These are phyloP conservation scores for Grigorovia jiainica DNA, from an alignment of 805 yeast genomes.

Conservation along the genomic window DNA sequence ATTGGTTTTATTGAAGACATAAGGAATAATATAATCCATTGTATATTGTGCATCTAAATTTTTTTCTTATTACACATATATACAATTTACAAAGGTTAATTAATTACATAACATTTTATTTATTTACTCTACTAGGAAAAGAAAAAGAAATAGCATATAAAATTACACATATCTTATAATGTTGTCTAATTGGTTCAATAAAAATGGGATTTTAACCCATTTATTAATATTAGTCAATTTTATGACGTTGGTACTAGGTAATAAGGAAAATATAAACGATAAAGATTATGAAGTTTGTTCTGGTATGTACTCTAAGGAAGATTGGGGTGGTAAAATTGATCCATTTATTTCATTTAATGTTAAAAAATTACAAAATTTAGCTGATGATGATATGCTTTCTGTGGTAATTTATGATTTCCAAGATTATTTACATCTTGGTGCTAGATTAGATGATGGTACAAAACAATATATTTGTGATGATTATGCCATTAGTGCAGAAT, in stretches of 20 bases:
- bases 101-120: too few species aligned
- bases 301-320: conserved; percentile 80
- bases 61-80: too few species aligned
- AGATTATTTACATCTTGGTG: conserved; percentile 66
- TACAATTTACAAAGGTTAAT: too few species aligned
- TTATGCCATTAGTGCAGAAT: conserved; percentile 42
- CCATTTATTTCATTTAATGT: conserved; percentile 51
- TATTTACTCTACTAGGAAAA: too few species aligned
- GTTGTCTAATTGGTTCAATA: neutral
- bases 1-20: too few species aligned
- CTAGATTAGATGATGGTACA: conserved; percentile 33
- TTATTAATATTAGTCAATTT: neutral
- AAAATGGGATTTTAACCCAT: neutral
- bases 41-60: too few species aligned
- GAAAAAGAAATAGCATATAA: too few species aligned
- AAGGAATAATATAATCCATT: too few species aligned
- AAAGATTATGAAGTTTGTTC: conserved; percentile 62
- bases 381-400: conserved; percentile 39
- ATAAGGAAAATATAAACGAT: conserved; percentile 40
- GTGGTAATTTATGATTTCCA: conserved; percentile 76
- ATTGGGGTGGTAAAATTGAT: conserved; percentile 74
- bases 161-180: too few species aligned
- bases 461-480: conserved; percentile 68
- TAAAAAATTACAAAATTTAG: conserved; percentile 19
- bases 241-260: conserved; percentile 19